Evolutionary conservation across 768 basidiomycete species (phyloP), one percentile per base, ranked within the genome.

Genomic region (Trametes gibbosa): DNA sequence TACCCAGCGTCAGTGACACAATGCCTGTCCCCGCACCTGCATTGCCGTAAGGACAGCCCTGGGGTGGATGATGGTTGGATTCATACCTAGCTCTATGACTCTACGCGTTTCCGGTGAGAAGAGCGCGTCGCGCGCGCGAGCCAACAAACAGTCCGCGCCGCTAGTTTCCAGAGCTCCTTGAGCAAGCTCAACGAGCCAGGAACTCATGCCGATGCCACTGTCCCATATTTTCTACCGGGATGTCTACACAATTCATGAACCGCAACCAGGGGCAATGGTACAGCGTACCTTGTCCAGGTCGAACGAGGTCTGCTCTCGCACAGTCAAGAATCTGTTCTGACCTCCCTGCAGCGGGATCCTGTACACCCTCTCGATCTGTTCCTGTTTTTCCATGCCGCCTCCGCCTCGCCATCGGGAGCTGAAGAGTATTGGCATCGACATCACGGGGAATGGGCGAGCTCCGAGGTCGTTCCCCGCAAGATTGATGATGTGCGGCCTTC

Each of bases 201-300:
- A 82, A 57, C 89, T 86, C 19, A 95, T 74, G 6, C 90, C 93
- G 47, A 96, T 79, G 2, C 95, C 95, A 42, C 93, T 95, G 69
- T 96, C 94, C 95, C 95, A 97, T 53, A 96, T 82, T 92, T 96
- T 96, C 95, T 96, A 75, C 34, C 66, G 24, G 24, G 25, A 37
- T 62, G 63, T 53, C 70, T 68, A 55, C 48, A 42, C 23, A 53
- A 64, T 59, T 41, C 48, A 41, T 35, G 54, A 43, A 37, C 35
- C 42, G 27, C 9, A 24, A 1, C 23, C 23, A 50, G 29, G 21
- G 29, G 41, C 50, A n/a, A 27, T 3, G n/a, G 25, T 21, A 35
- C 52, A 56, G 37, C 66, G 68, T 62, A 92, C 95, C 84, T 97
- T 96, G 77, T 97, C 95, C 4, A 96, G 77, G 68, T 95, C 95